Evolutionary conservation across 2,329 filamentous ascomycete genomes (phyloP).

Genomic region (Trichoderma harzianum): DNA sequence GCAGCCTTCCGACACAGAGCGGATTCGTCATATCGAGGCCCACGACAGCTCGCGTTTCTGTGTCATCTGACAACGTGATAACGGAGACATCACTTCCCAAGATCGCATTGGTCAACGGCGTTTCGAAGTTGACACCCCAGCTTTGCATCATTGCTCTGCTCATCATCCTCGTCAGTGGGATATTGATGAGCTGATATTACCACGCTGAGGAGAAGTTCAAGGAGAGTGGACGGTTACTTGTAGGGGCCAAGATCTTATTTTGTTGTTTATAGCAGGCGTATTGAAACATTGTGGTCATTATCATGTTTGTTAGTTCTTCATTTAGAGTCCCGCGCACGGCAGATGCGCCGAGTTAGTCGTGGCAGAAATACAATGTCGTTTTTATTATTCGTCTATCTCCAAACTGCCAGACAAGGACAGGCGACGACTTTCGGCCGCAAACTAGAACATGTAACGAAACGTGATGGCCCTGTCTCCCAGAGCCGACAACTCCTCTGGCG

Average conservation of each 20-base stretch:
- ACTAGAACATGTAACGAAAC: slow-evolving; percentile 57
- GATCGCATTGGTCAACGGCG: neutral
- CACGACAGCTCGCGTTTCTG: neutral
- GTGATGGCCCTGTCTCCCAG: slow-evolving; percentile 60
- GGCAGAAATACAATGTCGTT: slow-evolving; percentile 7
- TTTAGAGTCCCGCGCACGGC: slow-evolving; percentile 22
- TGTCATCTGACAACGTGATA: neutral
- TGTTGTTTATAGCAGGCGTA: slow-evolving; percentile 22
- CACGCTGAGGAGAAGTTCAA: neutral
- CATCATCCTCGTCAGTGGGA: neutral
- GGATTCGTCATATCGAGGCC: neutral
- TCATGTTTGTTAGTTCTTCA: slow-evolving; percentile 19
- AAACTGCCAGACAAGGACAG: neutral
- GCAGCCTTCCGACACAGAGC: neutral
- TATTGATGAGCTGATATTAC: neutral
- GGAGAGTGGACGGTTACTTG: neutral
- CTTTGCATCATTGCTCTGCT: neutral
- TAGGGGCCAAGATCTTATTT: slow-evolving; percentile 17
- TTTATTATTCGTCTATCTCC: neutral
- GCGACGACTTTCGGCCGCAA: neutral
- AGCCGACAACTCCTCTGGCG: slow-evolving; percentile 50
- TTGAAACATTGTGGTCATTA: slow-evolving; percentile 20
- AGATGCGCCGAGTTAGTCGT: slow-evolving; percentile 2
- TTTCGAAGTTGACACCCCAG: neutral
- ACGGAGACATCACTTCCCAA: neutral